A percentile compares a stretch with the other conserved stretches of the same genome.
phyloP scores from a whole-genome alignment of 1,284 basidiomycete genomes.

The Moniliella sp. region DNA sequence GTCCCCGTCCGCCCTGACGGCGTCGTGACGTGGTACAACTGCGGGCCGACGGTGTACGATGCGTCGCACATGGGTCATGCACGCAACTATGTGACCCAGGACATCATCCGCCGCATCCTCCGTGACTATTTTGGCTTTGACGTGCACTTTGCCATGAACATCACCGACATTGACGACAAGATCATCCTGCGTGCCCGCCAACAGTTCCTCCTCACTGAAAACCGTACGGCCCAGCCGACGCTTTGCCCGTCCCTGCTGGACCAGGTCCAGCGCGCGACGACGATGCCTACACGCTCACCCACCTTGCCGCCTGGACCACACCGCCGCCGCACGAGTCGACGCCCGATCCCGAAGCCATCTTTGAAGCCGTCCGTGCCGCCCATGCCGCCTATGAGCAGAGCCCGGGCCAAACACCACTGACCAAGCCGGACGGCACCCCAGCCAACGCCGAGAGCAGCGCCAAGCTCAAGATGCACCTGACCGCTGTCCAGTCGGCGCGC shows the following conservation, averaged over 20 bases:
- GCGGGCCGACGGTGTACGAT: slow-evolving; percentile 95
- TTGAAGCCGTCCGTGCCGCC: too few species aligned
- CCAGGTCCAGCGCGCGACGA: slow-evolving; percentile 17
- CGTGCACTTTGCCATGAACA: slow-evolving; percentile 96
- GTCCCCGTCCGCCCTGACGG: slow-evolving; percentile 54
- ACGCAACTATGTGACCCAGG: slow-evolving; percentile 92
- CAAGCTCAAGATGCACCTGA: too few species aligned
- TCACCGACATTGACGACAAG: slow-evolving; percentile 99
- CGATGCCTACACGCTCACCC: slow-evolving; percentile 18
- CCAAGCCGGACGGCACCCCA: slow-evolving; percentile 27
- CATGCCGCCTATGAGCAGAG: neutral
- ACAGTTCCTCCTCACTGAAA: slow-evolving; percentile 40
- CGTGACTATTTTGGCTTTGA: slow-evolving; percentile 91
- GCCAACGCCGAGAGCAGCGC: too few species aligned
- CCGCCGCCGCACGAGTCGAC: slow-evolving; percentile 23
- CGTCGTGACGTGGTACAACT: slow-evolving; percentile 96
- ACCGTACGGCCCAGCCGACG: slow-evolving; percentile 1
- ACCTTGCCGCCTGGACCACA: slow-evolving; percentile 16
- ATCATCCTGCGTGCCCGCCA: slow-evolving; percentile 39
- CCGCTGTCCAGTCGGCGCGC: too few species aligned
- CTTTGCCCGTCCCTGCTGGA: slow-evolving; percentile 13
- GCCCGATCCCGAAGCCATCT: slow-evolving; percentile 8
- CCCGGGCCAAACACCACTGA: slow-evolving; percentile 5
- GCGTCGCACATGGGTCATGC: slow-evolving; percentile 97
- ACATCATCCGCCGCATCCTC: slow-evolving; percentile 75